These are phyloP conservation scores for Hyaloperonospora arabidopsidis DNA, from an alignment of 352 stramenopile genomes.

Conservation along the genomic window DNA sequence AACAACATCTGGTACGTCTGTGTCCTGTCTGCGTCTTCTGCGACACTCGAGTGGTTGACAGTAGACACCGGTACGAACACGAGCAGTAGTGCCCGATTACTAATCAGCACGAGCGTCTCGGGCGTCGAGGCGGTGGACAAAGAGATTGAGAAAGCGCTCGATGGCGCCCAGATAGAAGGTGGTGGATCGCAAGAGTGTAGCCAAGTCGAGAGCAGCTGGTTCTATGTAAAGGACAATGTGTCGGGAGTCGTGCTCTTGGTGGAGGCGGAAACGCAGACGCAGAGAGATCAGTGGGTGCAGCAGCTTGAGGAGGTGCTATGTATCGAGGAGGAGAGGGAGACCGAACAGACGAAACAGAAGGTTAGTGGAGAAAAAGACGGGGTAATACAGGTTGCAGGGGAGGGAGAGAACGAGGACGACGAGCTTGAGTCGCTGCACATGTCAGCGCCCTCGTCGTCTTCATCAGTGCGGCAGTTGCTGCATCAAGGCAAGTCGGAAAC, in stretches of 20 bases:
- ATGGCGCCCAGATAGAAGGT: constrained; percentile 8
- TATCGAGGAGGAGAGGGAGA: constrained; percentile 1
- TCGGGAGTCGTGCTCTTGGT: constrained; percentile 17
- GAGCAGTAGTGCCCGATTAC: constrained; percentile 15
- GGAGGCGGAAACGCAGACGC: constrained; percentile 22
- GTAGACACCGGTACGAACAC: constrained; percentile 26
- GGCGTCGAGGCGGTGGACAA: constrained; percentile 37
- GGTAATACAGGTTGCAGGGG: constrained; percentile 7
- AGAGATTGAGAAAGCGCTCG: constrained; percentile 22
- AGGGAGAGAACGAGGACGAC: constrained; percentile 18
- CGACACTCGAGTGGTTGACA: constrained; percentile 36
- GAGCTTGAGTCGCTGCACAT: constrained; percentile 15
- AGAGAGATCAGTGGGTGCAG: constrained; percentile 30
- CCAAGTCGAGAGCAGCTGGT: constrained; percentile 33
- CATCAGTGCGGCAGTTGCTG: constrained; percentile 27
- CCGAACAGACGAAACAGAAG: constrained; percentile 1
- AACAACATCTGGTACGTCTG: constrained; percentile 53
- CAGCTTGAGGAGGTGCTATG: constrained; percentile 17
- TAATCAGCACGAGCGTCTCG: constrained; percentile 32
- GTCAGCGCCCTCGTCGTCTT: constrained; percentile 14
- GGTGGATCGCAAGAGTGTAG: constrained; percentile 19
- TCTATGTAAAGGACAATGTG: constrained; percentile 39
- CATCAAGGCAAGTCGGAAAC: constrained; percentile 33
- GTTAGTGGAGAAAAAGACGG: constrained; percentile 5
- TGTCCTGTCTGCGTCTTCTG: constrained; percentile 12